phyloP scores from a whole-genome alignment of 345 rosid species.

The Brassica cretica region DNA sequence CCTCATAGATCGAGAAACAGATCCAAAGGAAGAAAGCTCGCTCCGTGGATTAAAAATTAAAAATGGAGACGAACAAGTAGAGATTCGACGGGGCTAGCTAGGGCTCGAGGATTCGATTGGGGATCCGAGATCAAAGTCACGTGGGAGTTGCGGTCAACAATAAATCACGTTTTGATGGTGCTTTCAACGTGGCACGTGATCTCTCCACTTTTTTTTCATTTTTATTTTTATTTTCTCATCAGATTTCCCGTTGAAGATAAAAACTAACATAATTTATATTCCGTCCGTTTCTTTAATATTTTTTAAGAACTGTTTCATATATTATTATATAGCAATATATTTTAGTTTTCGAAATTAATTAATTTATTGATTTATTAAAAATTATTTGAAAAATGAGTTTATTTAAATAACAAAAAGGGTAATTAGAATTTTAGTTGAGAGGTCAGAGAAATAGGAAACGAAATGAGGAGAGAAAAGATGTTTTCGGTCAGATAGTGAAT shows the following conservation, averaged over 20 bases:
- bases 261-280: neutral
- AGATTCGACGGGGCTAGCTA: constrained; percentile 1
- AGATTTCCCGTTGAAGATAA: too few species aligned
- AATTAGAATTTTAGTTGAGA: too few species aligned
- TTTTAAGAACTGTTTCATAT: too few species aligned
- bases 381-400: neutral
- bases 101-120: constrained; percentile 27
- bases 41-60: neutral
- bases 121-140: constrained; percentile 26
- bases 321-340: too few species aligned
- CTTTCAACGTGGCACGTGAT: constrained; percentile 17
- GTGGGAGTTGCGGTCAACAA: constrained; percentile 33
- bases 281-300: neutral
- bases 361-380: neutral
- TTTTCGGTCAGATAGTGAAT: too few species aligned
- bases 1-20: constrained; percentile 23
- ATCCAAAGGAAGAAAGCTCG: neutral
- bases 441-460: too few species aligned
- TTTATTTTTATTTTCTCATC: too few species aligned
- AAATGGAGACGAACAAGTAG: neutral
- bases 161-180: constrained; percentile 1
- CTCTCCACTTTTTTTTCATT: neutral
- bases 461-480: too few species aligned
- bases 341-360: neutral
- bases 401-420: too few species aligned